Percentiles rank a stretch among this genome's conserved stretches.
Conservation (phyloP, 2,329 filamentous ascomycete species). For the Chaetomium globosum region DNA sequence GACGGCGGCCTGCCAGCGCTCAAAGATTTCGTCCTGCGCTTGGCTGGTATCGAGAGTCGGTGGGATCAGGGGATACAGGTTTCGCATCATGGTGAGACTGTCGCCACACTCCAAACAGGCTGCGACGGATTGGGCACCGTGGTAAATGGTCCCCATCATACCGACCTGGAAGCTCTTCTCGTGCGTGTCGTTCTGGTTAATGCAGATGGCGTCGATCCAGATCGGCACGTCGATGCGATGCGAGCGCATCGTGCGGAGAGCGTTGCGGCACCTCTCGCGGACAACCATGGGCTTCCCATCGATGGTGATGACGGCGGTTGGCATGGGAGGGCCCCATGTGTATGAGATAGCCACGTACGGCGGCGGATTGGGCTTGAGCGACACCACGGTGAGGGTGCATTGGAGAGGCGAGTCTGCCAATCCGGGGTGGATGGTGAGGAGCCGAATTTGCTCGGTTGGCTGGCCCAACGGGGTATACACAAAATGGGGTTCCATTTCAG, state of each 20-base stretch:
- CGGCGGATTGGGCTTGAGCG: background rate
- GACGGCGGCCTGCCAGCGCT: background rate
- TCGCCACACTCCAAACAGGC: background rate
- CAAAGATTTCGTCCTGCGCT: background rate
- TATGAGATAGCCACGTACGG: conserved; percentile 9
- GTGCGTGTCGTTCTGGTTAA: background rate
- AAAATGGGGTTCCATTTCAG: background rate
- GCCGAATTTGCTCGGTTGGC: background rate
- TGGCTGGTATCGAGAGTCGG: background rate
- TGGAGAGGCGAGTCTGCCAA: background rate
- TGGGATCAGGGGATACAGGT: background rate
- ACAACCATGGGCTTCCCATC: background rate
- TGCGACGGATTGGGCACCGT: background rate
- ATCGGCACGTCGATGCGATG: background rate
- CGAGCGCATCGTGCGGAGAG: background rate
- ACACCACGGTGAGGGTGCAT: background rate
- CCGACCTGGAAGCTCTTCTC: conserved; percentile 4
- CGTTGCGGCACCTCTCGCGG: background rate
- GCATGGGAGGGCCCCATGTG: conserved; percentile 7
- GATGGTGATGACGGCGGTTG: background rate
- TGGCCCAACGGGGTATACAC: background rate
- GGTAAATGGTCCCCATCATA: conserved; percentile 3
- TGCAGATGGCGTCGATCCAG: background rate
- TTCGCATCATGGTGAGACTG: background rate
- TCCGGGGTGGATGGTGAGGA: background rate